Evolutionary conservation across 1,284 basidiomycete species (phyloP), one percentile per base, ranked within the genome.

Genomic region (Trichosporon coremiiforme): DNA sequence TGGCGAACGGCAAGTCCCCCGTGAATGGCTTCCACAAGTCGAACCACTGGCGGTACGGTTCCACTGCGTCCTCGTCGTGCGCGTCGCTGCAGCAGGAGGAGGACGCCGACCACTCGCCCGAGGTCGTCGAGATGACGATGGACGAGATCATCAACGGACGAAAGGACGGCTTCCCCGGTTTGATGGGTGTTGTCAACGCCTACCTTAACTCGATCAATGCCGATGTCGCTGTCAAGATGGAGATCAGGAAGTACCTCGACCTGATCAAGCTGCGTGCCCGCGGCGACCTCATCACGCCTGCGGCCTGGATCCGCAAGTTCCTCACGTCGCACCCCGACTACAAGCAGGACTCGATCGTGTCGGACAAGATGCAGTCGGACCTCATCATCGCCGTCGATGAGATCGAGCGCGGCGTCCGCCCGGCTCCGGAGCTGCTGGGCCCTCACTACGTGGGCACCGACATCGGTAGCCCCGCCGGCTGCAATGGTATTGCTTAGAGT

Each of bases 91-190:
- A 66, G 25, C 47, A 60, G 57, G 68, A 71, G 70, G 75, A 78
- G 45, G 75, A 75, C 41, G 70, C 73, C 13, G 75, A 76, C 41
- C 45, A 68, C n/a, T 73, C 67, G 10, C 78, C 93, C 6, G 94
- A 98, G 81, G 94, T 94, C 74, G 92, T 90, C 73, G 93, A 96
- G 80, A 95, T 96, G 90, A 89, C 91, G 0, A 87, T 98, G 80
- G 86, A 94, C 75, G 94, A 99, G 84, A 92, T 99, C 63, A 92
- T 99, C 84, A 94, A 93, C 78, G 97, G 97, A 20, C 93, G 74
- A 31, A 73, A 72, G 41, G 70, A 92, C 87, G 79, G 84, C 20
- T 98, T 94, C 87, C 92, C 92, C 0, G 97, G 97, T 10, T 85
- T 99, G 36, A 82, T 99, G 53, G 89, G 90, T 38, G 87, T 99